Conservation (phyloP, 2,329 filamentous ascomycete genomes). For the Botryotinia globosa region DNA sequence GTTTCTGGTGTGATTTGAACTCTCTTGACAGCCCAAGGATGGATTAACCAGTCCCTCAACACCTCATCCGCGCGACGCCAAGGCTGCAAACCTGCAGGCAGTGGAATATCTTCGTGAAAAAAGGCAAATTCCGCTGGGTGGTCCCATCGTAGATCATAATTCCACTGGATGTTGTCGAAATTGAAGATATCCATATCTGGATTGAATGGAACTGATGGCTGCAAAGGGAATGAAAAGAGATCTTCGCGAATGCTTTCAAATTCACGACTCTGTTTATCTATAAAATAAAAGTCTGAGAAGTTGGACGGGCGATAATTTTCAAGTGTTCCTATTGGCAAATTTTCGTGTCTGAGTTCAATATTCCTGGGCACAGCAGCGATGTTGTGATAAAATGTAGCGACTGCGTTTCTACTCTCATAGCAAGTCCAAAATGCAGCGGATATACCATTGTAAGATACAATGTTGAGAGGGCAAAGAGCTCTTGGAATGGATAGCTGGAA, state of each 20-base stretch:
- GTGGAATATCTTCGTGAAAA: fast-evolving
- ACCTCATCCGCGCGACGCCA: background rate
- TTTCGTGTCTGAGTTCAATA: background rate
- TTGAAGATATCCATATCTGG: background rate
- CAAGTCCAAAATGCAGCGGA: background rate
- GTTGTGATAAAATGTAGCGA: background rate
- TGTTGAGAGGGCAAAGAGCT: no score
- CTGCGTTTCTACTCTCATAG: background rate
- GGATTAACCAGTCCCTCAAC: fast-evolving
- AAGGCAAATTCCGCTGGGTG: fast-evolving
- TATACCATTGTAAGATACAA: no score
- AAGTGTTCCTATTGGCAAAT: background rate
- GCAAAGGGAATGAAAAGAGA: fast-evolving
- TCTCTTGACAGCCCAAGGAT: background rate
- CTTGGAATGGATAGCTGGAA: no score
- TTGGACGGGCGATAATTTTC: background rate
- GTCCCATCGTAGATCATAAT: no score
- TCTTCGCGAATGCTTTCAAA: background rate
- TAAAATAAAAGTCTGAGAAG: background rate
- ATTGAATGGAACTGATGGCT: background rate
- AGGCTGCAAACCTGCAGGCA: fast-evolving
- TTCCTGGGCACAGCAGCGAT: background rate
- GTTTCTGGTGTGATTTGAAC: background rate
- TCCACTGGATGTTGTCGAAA: background rate
- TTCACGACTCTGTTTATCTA: background rate